phyloP scores from a whole-genome alignment of 129 eudicot species.

The Flaveria trinervia region DNA sequence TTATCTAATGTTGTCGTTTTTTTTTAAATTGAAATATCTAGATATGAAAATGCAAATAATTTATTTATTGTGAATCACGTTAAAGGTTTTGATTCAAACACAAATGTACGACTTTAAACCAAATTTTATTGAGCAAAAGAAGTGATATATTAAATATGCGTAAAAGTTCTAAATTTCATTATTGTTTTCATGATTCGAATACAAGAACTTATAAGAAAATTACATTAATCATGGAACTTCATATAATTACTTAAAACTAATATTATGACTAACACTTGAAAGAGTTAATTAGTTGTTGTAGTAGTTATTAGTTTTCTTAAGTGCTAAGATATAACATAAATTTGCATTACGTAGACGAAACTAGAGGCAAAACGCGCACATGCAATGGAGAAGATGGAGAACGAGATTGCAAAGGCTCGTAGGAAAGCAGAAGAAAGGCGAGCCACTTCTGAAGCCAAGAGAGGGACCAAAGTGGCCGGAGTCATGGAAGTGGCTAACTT shows the following conservation, averaged over 20 bases:
- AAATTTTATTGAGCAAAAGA: no score
- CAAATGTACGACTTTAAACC: no score
- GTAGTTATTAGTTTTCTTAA: not conserved
- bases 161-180: not conserved
- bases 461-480: slow-evolving; percentile 84
- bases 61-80: no score
- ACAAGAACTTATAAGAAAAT: not conserved
- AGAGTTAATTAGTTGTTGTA: not conserved
- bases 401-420: slow-evolving; percentile 85
- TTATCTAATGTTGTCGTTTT: no score
- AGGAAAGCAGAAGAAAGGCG: slow-evolving; percentile 86
- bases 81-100: no score
- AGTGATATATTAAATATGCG: not conserved
- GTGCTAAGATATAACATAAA: not conserved
- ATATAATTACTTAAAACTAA: not conserved
- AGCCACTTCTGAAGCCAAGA: slow-evolving; percentile 82
- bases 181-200: not conserved
- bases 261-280: not conserved
- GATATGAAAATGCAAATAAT: no score
- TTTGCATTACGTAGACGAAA: slow-evolving; percentile 55
- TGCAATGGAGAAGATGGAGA: slow-evolving; percentile 87
- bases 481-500: slow-evolving; percentile 79
- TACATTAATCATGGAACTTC: not conserved
- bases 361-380: slow-evolving; percentile 88
- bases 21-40: no score